Percentiles rank a stretch among this genome's conserved stretches.
These are phyloP conservation scores for Salix exigua DNA, from an alignment of 345 rosid species.

Conservation along the genomic window DNA sequence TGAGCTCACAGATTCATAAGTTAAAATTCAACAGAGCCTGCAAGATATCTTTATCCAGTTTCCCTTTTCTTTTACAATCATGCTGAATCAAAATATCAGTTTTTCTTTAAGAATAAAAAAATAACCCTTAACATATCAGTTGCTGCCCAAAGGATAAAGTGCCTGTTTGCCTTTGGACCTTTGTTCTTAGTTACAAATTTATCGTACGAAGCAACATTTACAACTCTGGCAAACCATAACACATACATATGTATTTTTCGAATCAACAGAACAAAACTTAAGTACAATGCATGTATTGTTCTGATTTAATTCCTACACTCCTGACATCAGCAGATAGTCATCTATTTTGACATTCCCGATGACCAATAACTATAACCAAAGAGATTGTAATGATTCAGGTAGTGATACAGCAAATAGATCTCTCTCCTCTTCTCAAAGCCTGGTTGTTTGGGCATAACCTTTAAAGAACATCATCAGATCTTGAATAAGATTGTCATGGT, in stretches of 20 bases:
- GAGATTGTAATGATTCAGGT: slow-evolving; percentile 87
- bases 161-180: no score
- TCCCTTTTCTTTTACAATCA: background rate
- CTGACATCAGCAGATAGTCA: slow-evolving; percentile 55
- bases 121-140: no score
- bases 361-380: slow-evolving; percentile 88
- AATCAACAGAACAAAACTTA: background rate
- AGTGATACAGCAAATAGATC: slow-evolving; percentile 73
- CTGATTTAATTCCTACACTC: slow-evolving; percentile 20
- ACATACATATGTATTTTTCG: background rate
- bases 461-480: background rate
- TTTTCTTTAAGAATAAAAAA: no score
- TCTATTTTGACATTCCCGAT: slow-evolving; percentile 73
- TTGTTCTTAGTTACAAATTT: background rate
- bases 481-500: background rate
- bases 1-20: background rate
- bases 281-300: no score
- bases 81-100: background rate
- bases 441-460: slow-evolving; percentile 84
- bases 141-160: no score
- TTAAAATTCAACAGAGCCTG: background rate
- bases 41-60: background rate
- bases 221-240: background rate
- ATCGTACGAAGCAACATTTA: background rate
- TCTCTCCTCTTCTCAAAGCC: slow-evolving; percentile 85